Evolutionary conservation across 768 basidiomycete species (phyloP).

Genomic region (Agrocybe praecox): DNA sequence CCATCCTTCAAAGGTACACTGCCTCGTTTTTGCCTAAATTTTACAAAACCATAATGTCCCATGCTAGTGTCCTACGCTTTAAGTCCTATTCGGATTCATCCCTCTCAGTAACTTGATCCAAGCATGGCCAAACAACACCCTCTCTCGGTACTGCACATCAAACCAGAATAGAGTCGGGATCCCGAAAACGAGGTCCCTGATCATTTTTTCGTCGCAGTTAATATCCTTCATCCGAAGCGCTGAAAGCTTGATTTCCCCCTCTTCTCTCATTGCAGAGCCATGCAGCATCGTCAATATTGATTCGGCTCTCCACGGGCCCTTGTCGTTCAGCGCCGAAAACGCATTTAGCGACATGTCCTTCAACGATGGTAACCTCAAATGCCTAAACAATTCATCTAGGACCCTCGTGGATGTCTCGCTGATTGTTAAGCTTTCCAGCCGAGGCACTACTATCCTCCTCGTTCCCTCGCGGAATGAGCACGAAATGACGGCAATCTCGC

Average conservation of each 20-base stretch:
- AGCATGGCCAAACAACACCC: neutral
- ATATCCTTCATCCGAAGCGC: neutral
- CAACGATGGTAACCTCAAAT: conserved; percentile 3
- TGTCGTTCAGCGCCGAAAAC: neutral
- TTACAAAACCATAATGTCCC: no score
- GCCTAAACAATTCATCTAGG: conserved; percentile 2
- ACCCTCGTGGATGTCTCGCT: conserved; percentile 5
- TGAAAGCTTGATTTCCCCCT: neutral
- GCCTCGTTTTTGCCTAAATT: no score
- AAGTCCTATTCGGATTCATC: neutral
- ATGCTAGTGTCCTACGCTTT: no score
- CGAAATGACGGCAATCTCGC: conserved; percentile 2
- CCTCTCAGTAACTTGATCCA: neutral
- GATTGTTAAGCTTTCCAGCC: conserved; percentile 2
- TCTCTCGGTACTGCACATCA: neutral
- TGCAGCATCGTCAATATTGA: neutral
- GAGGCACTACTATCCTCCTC: neutral
- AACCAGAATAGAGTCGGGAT: neutral
- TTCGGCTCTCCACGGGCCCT: neutral
- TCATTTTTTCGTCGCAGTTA: neutral
- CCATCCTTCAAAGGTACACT: no score
- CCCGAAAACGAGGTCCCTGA: neutral
- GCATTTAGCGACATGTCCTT: conserved; percentile 4
- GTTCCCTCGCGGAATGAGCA: neutral
- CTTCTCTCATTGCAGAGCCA: neutral